Conservation (phyloP, 306 rosid genomes). For the Vachellia pachyceras region DNA sequence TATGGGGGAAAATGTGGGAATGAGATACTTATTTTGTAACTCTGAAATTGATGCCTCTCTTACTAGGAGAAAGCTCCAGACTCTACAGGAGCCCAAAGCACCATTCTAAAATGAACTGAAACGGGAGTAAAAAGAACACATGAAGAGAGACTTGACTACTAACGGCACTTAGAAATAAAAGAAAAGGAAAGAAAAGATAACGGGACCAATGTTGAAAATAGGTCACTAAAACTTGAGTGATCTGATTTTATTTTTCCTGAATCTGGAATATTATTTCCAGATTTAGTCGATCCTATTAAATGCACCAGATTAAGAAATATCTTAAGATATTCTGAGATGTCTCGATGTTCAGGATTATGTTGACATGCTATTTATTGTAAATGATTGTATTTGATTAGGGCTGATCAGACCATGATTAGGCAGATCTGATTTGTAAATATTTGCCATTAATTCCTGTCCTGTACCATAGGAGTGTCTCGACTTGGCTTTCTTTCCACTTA, state of each 20-base stretch:
- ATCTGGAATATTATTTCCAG: background rate
- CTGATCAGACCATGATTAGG: too few species aligned
- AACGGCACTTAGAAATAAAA: background rate
- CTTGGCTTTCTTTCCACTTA: too few species aligned
- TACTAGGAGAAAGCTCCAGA: background rate
- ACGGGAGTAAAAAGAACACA: background rate
- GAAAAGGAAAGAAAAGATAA: background rate
- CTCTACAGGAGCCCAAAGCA: background rate
- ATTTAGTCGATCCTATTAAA: too few species aligned
- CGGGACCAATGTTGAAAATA: background rate
- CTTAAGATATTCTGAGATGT: too few species aligned
- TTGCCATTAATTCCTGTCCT: too few species aligned
- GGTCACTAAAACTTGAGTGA: background rate
- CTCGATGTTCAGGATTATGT: too few species aligned
- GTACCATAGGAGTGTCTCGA: too few species aligned
- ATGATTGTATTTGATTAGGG: too few species aligned
- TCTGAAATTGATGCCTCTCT: slow-evolving; percentile 6
- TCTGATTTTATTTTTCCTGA: background rate
- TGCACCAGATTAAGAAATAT: too few species aligned
- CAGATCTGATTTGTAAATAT: too few species aligned
- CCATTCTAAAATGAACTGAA: background rate
- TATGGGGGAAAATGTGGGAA: background rate
- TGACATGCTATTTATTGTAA: too few species aligned
- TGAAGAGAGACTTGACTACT: background rate
- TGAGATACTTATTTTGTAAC: slow-evolving; percentile 3